phyloP scores from a whole-genome alignment of 2,329 filamentous ascomycete species.

The Dothidotthia symphoricarpi region DNA sequence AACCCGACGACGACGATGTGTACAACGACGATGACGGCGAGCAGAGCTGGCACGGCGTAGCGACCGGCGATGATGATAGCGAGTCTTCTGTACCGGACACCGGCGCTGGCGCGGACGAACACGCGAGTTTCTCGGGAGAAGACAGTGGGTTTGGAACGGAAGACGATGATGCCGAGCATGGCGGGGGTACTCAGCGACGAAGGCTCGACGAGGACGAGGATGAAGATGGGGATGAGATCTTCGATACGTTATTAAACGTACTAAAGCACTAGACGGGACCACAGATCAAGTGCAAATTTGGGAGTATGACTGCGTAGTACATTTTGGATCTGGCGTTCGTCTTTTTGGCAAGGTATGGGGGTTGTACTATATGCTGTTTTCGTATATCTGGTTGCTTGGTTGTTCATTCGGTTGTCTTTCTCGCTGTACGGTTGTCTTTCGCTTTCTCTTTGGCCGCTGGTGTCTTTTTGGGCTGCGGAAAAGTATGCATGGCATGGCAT shows the following conservation, averaged over 20 bases:
- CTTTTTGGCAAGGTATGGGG: neutral
- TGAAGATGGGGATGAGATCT: slow-evolving; percentile 16
- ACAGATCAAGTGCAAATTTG: neutral
- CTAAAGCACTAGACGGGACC: slow-evolving; percentile 15
- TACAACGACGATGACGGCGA: slow-evolving; percentile 25
- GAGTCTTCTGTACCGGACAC: slow-evolving; percentile 11
- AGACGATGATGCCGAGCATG: slow-evolving; percentile 23
- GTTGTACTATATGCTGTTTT: slow-evolving; percentile 7
- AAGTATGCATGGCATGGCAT: slow-evolving; percentile 2
- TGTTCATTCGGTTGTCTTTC: slow-evolving; percentile 4
- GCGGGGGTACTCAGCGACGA: slow-evolving; percentile 6
- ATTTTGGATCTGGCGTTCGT: neutral
- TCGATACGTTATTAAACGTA: slow-evolving; percentile 23
- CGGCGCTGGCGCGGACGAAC: slow-evolving; percentile 29
- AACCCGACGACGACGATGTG: slow-evolving; percentile 29
- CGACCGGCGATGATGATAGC: slow-evolving; percentile 19
- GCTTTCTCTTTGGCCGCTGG: neutral
- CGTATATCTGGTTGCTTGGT: slow-evolving; percentile 4
- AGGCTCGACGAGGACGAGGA: slow-evolving; percentile 10
- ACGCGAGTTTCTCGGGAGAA: slow-evolving; percentile 33
- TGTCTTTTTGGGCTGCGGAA: neutral
- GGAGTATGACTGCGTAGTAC: neutral
- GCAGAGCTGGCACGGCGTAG: slow-evolving; percentile 26
- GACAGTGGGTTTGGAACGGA: slow-evolving; percentile 37
- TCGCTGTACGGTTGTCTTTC: slow-evolving; percentile 1